Percentiles rank a stretch among this genome's conserved stretches.
These are phyloP conservation scores for Plantago rigida DNA, from an alignment of 305 asterid species.

Conservation along the genomic window DNA sequence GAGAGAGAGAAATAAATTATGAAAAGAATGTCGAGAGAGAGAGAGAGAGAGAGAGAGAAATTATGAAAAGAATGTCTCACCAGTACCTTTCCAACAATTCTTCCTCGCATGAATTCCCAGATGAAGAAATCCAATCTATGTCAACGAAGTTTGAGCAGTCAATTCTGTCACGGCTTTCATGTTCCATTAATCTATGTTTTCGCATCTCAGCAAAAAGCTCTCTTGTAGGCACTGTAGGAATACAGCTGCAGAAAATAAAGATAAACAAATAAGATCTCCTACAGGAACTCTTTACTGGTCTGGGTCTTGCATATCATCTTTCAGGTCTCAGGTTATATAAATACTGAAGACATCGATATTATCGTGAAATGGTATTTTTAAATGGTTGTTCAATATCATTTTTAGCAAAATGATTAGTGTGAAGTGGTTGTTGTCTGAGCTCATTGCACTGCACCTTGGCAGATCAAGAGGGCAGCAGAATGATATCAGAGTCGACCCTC, in stretches of 20 bases:
- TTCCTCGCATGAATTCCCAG: conserved; percentile 89
- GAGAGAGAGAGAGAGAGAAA: too few relatives aligned
- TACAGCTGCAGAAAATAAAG: conserved; percentile 36
- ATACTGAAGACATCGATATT: too few relatives aligned
- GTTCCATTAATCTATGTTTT: conserved; percentile 46
- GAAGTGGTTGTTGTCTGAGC: background rate
- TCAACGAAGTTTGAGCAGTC: conserved; percentile 88
- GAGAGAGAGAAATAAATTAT: too few relatives aligned
- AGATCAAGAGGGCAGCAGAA: background rate
- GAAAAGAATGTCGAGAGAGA: too few relatives aligned
- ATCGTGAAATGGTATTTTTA: background rate
- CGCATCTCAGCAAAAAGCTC: conserved; percentile 57
- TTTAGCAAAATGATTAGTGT: background rate
- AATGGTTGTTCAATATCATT: background rate
- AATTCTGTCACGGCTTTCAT: conserved; percentile 51
- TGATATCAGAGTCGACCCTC: background rate
- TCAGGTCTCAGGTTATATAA: conserved; percentile 5
- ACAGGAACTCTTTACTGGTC: background rate
- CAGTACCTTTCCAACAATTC: conserved; percentile 74
- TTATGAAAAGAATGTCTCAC: conserved; percentile 11
- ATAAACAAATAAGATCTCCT: conserved; percentile 3
- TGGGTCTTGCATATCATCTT: conserved; percentile 1
- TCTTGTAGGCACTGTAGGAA: conserved; percentile 53
- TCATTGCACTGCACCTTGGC: background rate
- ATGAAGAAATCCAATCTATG: conserved; percentile 90